phyloP scores from a whole-genome alignment of 2,329 filamentous ascomycete species.

The Dactylonectria macrodidyma region DNA sequence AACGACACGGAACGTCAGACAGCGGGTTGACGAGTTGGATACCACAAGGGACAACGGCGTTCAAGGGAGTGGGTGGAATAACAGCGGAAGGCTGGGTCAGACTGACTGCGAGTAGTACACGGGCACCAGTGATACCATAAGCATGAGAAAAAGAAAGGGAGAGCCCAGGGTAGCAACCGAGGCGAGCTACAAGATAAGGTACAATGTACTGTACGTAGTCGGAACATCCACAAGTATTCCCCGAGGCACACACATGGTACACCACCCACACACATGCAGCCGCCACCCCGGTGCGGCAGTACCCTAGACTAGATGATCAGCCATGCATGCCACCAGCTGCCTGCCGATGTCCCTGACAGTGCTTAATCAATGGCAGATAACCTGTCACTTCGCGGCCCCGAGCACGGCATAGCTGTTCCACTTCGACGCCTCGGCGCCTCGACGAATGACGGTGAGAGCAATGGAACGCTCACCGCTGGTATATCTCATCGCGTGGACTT shows the following conservation, averaged over 20 bases:
- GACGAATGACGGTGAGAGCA: slow-evolving; percentile 7
- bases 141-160: background rate
- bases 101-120: slow-evolving; percentile 26
- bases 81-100: slow-evolving; percentile 16
- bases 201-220: slow-evolving; percentile 4
- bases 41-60: slow-evolving; percentile 23
- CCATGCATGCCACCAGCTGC: slow-evolving; percentile 27
- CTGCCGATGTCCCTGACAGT: slow-evolving; percentile 4
- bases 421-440: background rate
- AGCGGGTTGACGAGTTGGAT: slow-evolving; percentile 16
- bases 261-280: slow-evolving; percentile 22
- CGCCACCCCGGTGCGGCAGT: slow-evolving; percentile 25
- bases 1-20: slow-evolving; percentile 7
- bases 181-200: slow-evolving; percentile 30
- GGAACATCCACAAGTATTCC: slow-evolving; percentile 29
- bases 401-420: slow-evolving; percentile 13
- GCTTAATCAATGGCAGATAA: slow-evolving; percentile 7
- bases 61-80: slow-evolving; percentile 4
- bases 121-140: slow-evolving; percentile 29
- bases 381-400: slow-evolving; percentile 12
- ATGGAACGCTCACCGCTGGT: slow-evolving; percentile 24
- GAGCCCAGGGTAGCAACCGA: slow-evolving; percentile 4
- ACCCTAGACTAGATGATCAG: slow-evolving; percentile 31
- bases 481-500: slow-evolving; percentile 7
- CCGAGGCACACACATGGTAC: slow-evolving; percentile 16